Evolutionary conservation across 2,329 filamentous ascomycete genomes (phyloP).

Genomic region (Ampelomyces quisqualis): DNA sequence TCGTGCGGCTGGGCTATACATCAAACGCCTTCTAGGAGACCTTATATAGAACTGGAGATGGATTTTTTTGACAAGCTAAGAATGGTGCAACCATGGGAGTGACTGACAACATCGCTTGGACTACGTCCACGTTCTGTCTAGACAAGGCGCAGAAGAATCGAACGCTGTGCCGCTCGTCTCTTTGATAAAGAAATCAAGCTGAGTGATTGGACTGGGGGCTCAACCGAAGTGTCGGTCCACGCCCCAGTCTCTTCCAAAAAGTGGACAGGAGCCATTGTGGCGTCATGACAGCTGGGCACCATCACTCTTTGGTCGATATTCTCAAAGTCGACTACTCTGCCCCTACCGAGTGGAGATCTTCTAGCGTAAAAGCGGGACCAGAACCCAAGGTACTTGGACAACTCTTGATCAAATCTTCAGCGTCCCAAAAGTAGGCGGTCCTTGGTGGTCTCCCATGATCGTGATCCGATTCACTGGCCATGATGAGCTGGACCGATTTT

Average conservation of each 20-base stretch:
- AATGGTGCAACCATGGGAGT: slow-evolving; percentile 21
- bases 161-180: neutral
- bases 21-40: slow-evolving; percentile 9
- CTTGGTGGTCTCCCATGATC: too few relatives aligned
- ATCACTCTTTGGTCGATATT: too few relatives aligned
- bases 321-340: neutral
- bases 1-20: slow-evolving; percentile 6
- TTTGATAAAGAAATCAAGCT: slow-evolving; percentile 6
- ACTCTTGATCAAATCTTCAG: too few relatives aligned
- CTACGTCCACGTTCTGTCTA: slow-evolving; percentile 6
- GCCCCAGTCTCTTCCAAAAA: neutral
- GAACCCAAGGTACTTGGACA: too few relatives aligned
- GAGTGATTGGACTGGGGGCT: neutral
- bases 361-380: too few relatives aligned
- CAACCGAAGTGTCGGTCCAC: neutral
- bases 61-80: slow-evolving; percentile 6
- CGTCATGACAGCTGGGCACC: neutral
- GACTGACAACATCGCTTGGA: slow-evolving; percentile 23
- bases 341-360: neutral
- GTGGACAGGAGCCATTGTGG: neutral
- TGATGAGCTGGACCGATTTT: too few relatives aligned
- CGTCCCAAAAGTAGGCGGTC: too few relatives aligned
- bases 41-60: slow-evolving; percentile 19
- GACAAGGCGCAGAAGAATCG: slow-evolving; percentile 7
- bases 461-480: too few relatives aligned